Evolutionary conservation across 768 basidiomycete species (phyloP), one percentile per base, ranked within the genome.

Genomic region (Suillus bovinus): DNA sequence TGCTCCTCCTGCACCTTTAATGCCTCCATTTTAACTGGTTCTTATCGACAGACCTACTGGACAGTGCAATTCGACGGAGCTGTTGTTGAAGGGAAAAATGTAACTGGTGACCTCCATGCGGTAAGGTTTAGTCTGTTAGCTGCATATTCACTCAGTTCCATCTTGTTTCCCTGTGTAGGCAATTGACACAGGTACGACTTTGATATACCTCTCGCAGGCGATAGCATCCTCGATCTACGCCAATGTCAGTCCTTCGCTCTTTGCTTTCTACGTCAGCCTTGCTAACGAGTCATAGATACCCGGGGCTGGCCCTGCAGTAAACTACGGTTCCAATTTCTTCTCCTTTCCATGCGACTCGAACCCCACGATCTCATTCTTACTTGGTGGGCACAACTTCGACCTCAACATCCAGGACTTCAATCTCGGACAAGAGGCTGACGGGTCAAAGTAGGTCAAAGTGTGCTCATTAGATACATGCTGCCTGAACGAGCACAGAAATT

Each of bases 121-220:
- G 71, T 72, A 72, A 54, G 49, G 67, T 65, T 52, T 36, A 46
- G n/a, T 7, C n/a, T 9, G 24, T 66, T 41, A 29, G 60, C 36
- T 2, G 33, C 64, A 10, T 60, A 65, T 34, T 41, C 29, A 53
- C 20, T 56, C 31, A 4, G 47, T 31, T 29, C 34, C 22, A 29
- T 1, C 14, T 34, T 13, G 4, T 24, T 27, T 20, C 2, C 13
- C n/a, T 54, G n/a, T 31, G n/a, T 52, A 88, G 87, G 85, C 86
- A 22, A 80, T 90, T 62, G 89, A 90, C 67, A 86, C 87, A 0
- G 88, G 89, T 34, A 88, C 87, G 4, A 84, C 87, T 33, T 75
- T 88, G 31, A 83, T 89, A 61, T 89, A 89, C 71, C 62, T 87
- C 7, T 85, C 86, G 1, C 69, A 74, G 42, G 53, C 68, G 0